Evolutionary conservation across 257 asterid species (phyloP), one percentile per base, ranked within the genome.

Genomic region (Solanum peruvianum): DNA sequence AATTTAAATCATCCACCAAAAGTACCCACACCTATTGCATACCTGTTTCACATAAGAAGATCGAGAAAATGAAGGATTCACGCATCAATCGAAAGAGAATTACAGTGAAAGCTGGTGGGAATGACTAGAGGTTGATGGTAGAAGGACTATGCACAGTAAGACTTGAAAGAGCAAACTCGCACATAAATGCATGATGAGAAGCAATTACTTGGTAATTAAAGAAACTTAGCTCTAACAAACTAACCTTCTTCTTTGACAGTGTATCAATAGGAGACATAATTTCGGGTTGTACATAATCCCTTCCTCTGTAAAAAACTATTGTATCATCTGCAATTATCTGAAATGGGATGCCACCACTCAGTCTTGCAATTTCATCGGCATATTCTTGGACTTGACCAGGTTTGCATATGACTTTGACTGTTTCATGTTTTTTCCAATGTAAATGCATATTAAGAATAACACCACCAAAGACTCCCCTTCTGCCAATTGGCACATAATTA

Each of bases 381-480:
- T 92, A 97, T 45, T 94, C 98, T 41, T 93, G 94, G 21, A 97
- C 81, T 87, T 93, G 98, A 86, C 98, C 98, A 66, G 95, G 95
- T 89, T 92, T 97, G 95, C 98, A 95, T 82, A 91, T 91, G 88
- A 97, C 98, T 92, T 97, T 92, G 62, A 97, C 98, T 0, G 99
- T 97, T 92, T 97, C 99, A 25, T 97, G 99, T 89, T 92, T 97
- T 94, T 97, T 97, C 98, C 99, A 97, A 72, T 97, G 98, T 92
- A 97, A 87, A 91, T 97, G 99, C 99, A 97, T 94, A 87, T 97
- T 97, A 82, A 97, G 98, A 88, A 97, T 95, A 33, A 97, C 98
- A 85, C 99, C 99, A 41, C 99, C 98, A 86, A 94, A 97, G 60
- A 97, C 86, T 76, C 99, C 99, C 92, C 98, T 91, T 92, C 95